Percentiles rank a stretch among this genome's conserved stretches.
phyloP scores from a whole-genome alignment of 176 grass and related monocot genomes.

The Hsuehochloa calcarea region DNA sequence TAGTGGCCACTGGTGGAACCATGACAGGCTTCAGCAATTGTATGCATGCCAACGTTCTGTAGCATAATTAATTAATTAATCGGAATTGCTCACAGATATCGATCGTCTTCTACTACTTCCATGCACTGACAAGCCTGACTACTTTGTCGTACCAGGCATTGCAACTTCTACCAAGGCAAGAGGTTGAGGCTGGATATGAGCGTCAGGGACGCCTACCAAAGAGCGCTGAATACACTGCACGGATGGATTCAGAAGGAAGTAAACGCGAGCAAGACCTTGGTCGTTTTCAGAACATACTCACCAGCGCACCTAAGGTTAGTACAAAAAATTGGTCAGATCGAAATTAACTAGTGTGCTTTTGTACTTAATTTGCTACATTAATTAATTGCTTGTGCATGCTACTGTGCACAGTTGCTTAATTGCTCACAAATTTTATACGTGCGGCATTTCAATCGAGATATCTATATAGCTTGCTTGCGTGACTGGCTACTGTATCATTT shows the following conservation, averaged over 20 bases:
- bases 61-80: too few relatives aligned
- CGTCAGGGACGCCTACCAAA: slow-evolving; percentile 44
- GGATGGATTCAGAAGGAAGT: slow-evolving; percentile 50
- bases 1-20: slow-evolving; percentile 71
- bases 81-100: too few relatives aligned
- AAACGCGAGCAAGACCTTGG: slow-evolving; percentile 33
- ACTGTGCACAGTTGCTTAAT: background rate
- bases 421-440: background rate
- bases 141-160: slow-evolving; percentile 9
- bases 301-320: slow-evolving; percentile 49
- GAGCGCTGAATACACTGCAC: slow-evolving; percentile 35
- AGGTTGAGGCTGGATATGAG: slow-evolving; percentile 53
- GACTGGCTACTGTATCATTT: background rate
- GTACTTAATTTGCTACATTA: too few relatives aligned
- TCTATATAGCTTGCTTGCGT: background rate
- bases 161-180: slow-evolving; percentile 66
- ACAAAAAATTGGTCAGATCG: background rate
- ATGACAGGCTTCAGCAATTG: slow-evolving; percentile 33
- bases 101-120: background rate
- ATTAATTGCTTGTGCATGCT: too few relatives aligned
- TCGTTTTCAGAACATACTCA: slow-evolving; percentile 55
- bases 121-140: background rate
- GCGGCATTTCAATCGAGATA: background rate
- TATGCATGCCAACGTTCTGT: background rate
- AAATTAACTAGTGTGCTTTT: background rate